Evolutionary conservation across 805 yeast species (phyloP), one percentile per base, ranked within the genome.

Genomic region (Candida tibetensis): DNA sequence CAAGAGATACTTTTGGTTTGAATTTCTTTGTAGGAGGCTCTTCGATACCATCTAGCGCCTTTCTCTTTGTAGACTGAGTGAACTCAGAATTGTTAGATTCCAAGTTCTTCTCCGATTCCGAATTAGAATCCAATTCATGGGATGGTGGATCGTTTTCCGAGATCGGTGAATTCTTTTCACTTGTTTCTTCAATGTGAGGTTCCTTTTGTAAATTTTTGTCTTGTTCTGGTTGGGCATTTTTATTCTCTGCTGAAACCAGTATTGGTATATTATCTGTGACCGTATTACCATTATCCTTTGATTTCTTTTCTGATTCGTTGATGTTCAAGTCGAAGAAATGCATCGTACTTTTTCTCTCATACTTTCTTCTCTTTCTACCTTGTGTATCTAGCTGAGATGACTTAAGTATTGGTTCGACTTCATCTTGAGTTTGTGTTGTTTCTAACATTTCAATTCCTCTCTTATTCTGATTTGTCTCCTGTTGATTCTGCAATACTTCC

Each of bases 281-380:
- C 6, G 29, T 10, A 7, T 27, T 12, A 21, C 16, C 34, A 4
- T 17, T 3, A 2, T 10, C 5, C 8, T n/a, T 16, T 34, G 28
- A 22, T 17, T 22, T 9, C 14, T 8, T 28, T 4, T 18, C 30
- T 6, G 19, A 17, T 10, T 27, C 31, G 4, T 30, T 30, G 18
- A 30, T 23, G 12, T 22, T 30, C 29, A 65, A 58, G 39, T 61
- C 63, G 36, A 66, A 63, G 36, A 66, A 66, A 32, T 63, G 63
- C 25, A 64, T 51, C 13, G 55, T 60, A 34, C 52, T 57, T 2
- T 61, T 65, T 28, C 56, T 53, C 38, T 63, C 62, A 26, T 60
- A 52, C 34, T 54, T 62, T 27, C 63, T 48, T 43, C 70, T 48
- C 36, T 62, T 63, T 21, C 65, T 44, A n/a, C 7, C 12, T 22